Conservation (phyloP, 2,329 filamentous ascomycete species). For the Nemania bipapillata region DNA sequence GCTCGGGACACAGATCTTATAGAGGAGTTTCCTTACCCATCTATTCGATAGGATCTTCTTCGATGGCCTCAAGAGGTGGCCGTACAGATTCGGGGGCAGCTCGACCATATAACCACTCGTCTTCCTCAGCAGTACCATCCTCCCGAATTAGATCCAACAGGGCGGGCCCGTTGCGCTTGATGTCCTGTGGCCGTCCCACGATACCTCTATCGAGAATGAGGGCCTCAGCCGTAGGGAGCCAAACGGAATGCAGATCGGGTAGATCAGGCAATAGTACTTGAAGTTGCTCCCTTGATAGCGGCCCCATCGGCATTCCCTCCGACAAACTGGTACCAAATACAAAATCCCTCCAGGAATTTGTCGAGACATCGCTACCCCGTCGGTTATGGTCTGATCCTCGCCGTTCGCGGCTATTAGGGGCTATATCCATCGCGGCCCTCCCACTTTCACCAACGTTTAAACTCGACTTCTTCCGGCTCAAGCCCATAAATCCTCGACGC, state of each 20-base stretch:
- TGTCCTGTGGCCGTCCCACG: constrained; percentile 67
- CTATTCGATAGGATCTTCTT: constrained; percentile 62
- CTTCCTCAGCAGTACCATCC: constrained; percentile 67
- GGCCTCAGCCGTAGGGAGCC: constrained; percentile 71
- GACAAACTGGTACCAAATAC: constrained; percentile 70
- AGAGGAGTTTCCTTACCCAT: constrained; percentile 25
- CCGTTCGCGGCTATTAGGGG: constrained; percentile 40
- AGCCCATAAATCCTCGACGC: constrained; percentile 62
- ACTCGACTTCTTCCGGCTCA: constrained; percentile 69
- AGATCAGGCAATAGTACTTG: constrained; percentile 65
- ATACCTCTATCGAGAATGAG: constrained; percentile 69
- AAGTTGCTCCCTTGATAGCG: constrained; percentile 63
- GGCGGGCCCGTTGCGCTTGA: constrained; percentile 71
- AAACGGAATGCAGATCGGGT: constrained; percentile 68
- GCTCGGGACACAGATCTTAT: constrained; percentile 20
- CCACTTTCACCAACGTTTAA: constrained; percentile 51
- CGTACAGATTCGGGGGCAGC: constrained; percentile 65
- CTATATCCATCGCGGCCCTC: constrained; percentile 34
- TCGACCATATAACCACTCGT: constrained; percentile 71
- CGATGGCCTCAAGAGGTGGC: constrained; percentile 62
- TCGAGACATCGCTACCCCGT: constrained; percentile 48
- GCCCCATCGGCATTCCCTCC: constrained; percentile 71
- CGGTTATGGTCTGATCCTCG: constrained; percentile 48
- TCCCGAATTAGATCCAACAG: constrained; percentile 73
- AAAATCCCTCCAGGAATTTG: constrained; percentile 52